Percentiles rank a stretch among this genome's conserved stretches.
Evolutionary conservation across 2,329 filamentous ascomycete species (phyloP).

Genomic region (Xylaria polymorpha): DNA sequence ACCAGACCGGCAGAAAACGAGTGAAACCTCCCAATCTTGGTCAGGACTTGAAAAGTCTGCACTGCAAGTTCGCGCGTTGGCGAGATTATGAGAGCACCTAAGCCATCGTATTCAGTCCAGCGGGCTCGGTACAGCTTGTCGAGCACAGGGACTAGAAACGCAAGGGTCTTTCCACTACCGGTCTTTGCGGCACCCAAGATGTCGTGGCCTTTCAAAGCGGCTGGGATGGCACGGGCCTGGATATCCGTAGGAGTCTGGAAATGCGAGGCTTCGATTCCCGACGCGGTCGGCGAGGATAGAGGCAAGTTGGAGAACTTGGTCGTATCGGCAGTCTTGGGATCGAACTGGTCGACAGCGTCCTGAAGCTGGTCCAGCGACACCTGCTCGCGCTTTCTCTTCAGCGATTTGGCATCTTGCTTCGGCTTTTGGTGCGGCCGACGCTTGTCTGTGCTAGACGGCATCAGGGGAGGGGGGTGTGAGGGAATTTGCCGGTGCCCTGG

Average conservation of each 20-base stretch:
- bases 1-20: constrained; percentile 91
- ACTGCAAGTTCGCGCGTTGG: constrained; percentile 93
- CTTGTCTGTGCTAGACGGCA: constrained; percentile 43
- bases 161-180: constrained; percentile 93
- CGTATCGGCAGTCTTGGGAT: constrained; percentile 67
- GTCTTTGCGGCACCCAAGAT: constrained; percentile 96
- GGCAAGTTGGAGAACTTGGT: constrained; percentile 86
- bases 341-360: constrained; percentile 58
- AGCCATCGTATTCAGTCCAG: constrained; percentile 90
- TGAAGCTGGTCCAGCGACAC: constrained; percentile 56
- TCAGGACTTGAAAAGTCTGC: constrained; percentile 94
- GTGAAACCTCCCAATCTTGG: constrained; percentile 90
- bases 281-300: constrained; percentile 81
- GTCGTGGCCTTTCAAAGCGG: constrained; percentile 76
- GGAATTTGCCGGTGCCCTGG: constrained; percentile 12
- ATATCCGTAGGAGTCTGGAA: constrained; percentile 93
- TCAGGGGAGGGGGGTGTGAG: constrained; percentile 28
- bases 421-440: constrained; percentile 44
- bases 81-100: constrained; percentile 92
- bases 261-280: constrained; percentile 85
- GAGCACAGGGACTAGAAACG: constrained; percentile 90
- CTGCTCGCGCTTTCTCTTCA: constrained; percentile 57
- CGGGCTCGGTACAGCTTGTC: constrained; percentile 90
- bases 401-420: constrained; percentile 49
- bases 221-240: constrained; percentile 87